Evolutionary conservation across 2,329 filamentous ascomycete genomes (phyloP).

Genomic region (Phoma herbarum): DNA sequence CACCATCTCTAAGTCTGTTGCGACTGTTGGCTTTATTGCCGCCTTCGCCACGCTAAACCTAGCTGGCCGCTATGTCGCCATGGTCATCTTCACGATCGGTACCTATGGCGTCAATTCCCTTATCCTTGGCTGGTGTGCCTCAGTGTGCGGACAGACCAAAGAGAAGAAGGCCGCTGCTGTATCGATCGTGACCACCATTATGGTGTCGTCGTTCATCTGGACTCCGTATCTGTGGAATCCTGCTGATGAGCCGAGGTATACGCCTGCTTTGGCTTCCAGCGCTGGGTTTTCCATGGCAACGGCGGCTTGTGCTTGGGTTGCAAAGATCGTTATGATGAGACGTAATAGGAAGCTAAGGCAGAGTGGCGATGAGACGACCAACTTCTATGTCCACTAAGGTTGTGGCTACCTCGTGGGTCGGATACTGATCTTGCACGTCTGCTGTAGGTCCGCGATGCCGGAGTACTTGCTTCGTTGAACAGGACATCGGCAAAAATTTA

Average conservation of each 20-base stretch:
- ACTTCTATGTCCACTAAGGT: neutral
- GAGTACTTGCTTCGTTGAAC: too few species aligned
- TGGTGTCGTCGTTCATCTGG: too few species aligned
- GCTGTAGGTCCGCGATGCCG: too few species aligned
- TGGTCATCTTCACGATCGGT: constrained; percentile 62
- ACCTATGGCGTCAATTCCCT: constrained; percentile 53
- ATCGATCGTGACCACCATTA: constrained; percentile 56
- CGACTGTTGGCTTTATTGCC: constrained; percentile 72
- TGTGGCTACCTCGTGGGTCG: too few species aligned
- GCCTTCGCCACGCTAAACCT: constrained; percentile 64
- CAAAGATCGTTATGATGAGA: neutral
- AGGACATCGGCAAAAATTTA: too few species aligned
- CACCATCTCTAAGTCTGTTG: constrained; percentile 67
- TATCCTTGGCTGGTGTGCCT: constrained; percentile 56
- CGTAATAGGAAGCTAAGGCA: neutral
- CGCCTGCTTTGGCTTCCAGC: neutral
- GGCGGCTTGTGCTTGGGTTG: neutral
- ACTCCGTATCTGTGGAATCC: neutral
- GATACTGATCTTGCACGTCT: too few species aligned
- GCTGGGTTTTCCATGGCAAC: neutral
- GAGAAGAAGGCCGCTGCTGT: constrained; percentile 58
- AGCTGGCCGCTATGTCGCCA: constrained; percentile 72
- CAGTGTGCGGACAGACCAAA: constrained; percentile 54
- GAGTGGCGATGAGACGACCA: neutral
- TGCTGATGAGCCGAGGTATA: neutral